phyloP scores from a whole-genome alignment of 2,329 filamentous ascomycete genomes.

The Ceratocystis papillata region DNA sequence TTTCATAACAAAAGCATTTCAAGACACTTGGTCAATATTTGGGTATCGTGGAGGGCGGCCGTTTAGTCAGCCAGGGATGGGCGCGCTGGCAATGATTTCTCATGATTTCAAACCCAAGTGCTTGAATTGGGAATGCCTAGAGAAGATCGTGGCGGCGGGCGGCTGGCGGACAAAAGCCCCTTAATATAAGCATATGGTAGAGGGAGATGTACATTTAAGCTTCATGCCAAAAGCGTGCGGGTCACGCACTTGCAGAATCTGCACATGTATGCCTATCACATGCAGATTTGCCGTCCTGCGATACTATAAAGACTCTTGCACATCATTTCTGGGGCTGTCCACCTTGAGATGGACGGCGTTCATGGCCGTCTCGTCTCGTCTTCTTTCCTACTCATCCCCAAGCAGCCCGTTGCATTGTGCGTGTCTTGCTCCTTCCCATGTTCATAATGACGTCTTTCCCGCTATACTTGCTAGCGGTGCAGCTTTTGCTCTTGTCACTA shows the following conservation, averaged over 20 bases:
- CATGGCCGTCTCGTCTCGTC: neutral
- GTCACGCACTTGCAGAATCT: neutral
- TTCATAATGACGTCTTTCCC: neutral
- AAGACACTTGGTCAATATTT: slow-evolving; percentile 2
- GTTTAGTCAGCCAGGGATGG: neutral
- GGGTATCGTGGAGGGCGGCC: neutral
- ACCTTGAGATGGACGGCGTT: no score
- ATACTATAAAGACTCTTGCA: neutral
- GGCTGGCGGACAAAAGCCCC: neutral
- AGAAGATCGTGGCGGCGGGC: neutral
- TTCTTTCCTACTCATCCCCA: neutral
- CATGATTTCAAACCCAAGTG: neutral
- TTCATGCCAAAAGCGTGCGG: neutral
- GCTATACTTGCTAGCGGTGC: neutral
- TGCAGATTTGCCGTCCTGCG: no score
- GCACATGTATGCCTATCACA: no score
- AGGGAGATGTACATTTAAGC: neutral
- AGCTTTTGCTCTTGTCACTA: slow-evolving; percentile 1
- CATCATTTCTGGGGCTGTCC: neutral
- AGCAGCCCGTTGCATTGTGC: neutral
- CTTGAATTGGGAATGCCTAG: neutral
- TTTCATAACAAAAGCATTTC: neutral
- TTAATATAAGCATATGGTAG: neutral
- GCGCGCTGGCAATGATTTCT: neutral
- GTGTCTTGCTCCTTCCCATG: neutral